Evolutionary conservation across 768 basidiomycete genomes (phyloP).

Genomic region (Kondoa subrosea): DNA sequence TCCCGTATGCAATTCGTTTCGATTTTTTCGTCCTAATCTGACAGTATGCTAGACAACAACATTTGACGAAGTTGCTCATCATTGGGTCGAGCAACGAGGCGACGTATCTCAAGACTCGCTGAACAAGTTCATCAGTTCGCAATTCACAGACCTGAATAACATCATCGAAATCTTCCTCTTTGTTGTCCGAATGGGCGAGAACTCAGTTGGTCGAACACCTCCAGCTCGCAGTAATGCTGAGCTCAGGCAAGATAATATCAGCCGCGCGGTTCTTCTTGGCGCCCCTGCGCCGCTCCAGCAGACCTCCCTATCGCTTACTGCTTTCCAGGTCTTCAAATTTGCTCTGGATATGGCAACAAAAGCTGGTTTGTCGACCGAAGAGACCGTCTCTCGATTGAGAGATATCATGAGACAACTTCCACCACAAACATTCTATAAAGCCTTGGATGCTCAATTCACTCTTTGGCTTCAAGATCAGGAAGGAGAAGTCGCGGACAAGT

Average conservation of each 20-base stretch:
- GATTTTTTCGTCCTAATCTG: not conserved
- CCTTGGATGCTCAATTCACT: constrained; percentile 43
- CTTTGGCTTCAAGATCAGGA: not conserved
- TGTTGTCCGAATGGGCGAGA: constrained; percentile 46
- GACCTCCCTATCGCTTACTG: constrained; percentile 82
- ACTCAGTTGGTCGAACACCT: constrained; percentile 11
- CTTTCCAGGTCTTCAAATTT: constrained; percentile 77
- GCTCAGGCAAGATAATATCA: constrained; percentile 22
- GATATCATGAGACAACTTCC: constrained; percentile 85
- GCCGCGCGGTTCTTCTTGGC: constrained; percentile 41
- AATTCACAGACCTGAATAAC: constrained; percentile 71
- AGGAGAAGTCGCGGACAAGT: too few relatives aligned
- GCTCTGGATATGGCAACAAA: constrained; percentile 63
- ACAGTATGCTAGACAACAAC: constrained; percentile 3
- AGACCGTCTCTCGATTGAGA: constrained; percentile 59
- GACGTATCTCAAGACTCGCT: constrained; percentile 81
- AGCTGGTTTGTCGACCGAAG: constrained; percentile 41
- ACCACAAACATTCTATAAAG: constrained; percentile 69
- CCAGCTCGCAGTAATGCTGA: constrained; percentile 32
- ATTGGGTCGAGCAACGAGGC: constrained; percentile 30
- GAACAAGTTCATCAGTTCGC: constrained; percentile 84
- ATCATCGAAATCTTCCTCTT: constrained; percentile 82
- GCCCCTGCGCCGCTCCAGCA: constrained; percentile 74
- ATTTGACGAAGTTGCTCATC: constrained; percentile 11
- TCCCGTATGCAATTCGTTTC: constrained; percentile 41